Conservation (phyloP, 208 protist genomes). For the Trichomonas gallinae region DNA sequence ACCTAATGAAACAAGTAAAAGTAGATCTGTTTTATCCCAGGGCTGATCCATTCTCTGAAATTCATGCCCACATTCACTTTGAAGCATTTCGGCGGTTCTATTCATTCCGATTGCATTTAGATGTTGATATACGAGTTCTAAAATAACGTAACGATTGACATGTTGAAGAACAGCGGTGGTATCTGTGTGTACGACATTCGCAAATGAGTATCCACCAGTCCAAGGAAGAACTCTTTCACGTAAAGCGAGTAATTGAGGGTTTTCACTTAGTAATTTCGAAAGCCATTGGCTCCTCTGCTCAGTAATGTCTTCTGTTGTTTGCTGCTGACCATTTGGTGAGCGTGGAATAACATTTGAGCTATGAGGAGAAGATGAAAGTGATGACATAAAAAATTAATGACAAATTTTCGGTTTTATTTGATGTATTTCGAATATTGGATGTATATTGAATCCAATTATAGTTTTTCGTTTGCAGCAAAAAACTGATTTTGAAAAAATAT, state of each 20-base stretch:
- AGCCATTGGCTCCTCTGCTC: background rate
- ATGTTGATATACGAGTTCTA: background rate
- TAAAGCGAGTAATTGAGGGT: background rate
- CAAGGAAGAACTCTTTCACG: background rate
- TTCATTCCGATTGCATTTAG: background rate
- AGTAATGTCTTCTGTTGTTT: background rate
- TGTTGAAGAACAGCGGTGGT: background rate
- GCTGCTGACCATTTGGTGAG: background rate
- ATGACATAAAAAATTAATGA: too few relatives aligned
- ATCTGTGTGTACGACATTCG: background rate
- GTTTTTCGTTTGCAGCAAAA: too few relatives aligned
- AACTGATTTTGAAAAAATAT: too few relatives aligned
- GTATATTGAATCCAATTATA: too few relatives aligned
- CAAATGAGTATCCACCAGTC: slow-evolving; percentile 13
- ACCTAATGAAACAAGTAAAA: background rate
- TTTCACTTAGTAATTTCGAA: background rate
- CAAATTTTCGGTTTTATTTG: too few relatives aligned
- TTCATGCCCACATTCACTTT: background rate
- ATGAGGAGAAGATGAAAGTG: background rate
- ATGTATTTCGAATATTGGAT: too few relatives aligned
- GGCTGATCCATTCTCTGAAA: background rate
- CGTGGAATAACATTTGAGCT: background rate
- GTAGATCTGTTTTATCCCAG: background rate
- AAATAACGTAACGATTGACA: background rate
- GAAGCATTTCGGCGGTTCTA: background rate